phyloP scores from a whole-genome alignment of 2,329 filamentous ascomycete species.

The Pseudogymnoascus sp. region DNA sequence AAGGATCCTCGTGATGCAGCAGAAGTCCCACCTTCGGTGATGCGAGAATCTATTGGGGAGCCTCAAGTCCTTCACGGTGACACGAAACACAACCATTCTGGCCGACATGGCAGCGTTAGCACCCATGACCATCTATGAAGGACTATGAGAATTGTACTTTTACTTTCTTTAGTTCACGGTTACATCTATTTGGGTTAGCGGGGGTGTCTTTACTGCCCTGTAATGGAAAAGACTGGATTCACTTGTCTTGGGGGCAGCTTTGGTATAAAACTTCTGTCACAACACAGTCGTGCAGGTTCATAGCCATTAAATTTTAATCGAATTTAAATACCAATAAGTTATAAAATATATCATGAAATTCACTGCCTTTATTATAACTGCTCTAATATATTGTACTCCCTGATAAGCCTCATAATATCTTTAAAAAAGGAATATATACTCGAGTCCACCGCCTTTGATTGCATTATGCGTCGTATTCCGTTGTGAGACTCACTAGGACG shows the following conservation, averaged over 20 bases:
- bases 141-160: neutral
- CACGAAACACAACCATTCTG: constrained; percentile 35
- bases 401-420: neutral
- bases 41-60: constrained; percentile 41
- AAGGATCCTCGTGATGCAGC: constrained; percentile 47
- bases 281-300: neutral
- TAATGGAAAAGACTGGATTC: neutral
- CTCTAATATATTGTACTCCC: too few relatives aligned
- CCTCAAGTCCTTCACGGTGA: constrained; percentile 41
- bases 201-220: neutral
- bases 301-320: neutral
- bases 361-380: neutral
- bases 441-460: too few relatives aligned
- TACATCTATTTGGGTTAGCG: neutral
- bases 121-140: constrained; percentile 6
- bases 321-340: constrained; percentile 37
- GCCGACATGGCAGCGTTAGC: constrained; percentile 37
- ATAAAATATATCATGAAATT: constrained; percentile 37
- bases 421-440: too few relatives aligned
- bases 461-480: neutral
- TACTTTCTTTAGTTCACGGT: neutral
- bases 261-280: neutral
- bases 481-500: neutral
- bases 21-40: constrained; percentile 49
- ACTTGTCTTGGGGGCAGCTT: neutral